Conservation (phyloP, 345 rosid species). For the Trapa bicornis region DNA sequence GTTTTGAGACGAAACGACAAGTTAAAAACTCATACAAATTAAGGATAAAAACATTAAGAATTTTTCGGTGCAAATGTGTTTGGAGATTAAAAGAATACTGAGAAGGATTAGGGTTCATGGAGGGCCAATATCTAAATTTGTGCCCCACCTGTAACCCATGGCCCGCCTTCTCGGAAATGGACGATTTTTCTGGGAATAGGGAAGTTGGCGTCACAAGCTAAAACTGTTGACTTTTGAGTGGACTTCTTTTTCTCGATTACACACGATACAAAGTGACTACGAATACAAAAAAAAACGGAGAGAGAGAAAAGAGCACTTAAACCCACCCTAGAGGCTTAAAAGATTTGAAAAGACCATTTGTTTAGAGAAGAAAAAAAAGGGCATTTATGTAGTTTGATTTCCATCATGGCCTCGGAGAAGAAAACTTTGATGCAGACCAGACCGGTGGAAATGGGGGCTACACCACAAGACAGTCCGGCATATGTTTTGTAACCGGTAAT, state of each 20-base stretch:
- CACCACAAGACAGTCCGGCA: constrained; percentile 20
- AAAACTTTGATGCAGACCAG: neutral
- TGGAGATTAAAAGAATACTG: neutral
- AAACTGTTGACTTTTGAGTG: constrained; percentile 7
- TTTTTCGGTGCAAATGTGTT: neutral
- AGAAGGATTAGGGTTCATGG: neutral
- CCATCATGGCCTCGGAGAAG: neutral
- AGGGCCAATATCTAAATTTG: neutral
- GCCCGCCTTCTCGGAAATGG: constrained; percentile 24
- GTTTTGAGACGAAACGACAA: too few species aligned
- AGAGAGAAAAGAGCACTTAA: neutral
- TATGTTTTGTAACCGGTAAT: constrained; percentile 39
- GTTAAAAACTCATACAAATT: too few species aligned
- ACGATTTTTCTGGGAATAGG: constrained; percentile 25
- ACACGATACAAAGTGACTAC: neutral
- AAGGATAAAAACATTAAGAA: too few species aligned
- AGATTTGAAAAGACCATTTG: neutral
- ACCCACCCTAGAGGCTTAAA: neutral
- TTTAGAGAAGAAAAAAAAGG: neutral
- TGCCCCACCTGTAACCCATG: neutral
- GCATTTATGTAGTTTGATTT: too few species aligned
- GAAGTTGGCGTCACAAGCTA: constrained; percentile 11
- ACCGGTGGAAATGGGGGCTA: neutral
- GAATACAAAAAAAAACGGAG: neutral
- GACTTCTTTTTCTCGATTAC: constrained; percentile 1